Evolutionary conservation across 2,329 filamentous ascomycete genomes (phyloP).

Genomic region (Colletotrichum agaves): DNA sequence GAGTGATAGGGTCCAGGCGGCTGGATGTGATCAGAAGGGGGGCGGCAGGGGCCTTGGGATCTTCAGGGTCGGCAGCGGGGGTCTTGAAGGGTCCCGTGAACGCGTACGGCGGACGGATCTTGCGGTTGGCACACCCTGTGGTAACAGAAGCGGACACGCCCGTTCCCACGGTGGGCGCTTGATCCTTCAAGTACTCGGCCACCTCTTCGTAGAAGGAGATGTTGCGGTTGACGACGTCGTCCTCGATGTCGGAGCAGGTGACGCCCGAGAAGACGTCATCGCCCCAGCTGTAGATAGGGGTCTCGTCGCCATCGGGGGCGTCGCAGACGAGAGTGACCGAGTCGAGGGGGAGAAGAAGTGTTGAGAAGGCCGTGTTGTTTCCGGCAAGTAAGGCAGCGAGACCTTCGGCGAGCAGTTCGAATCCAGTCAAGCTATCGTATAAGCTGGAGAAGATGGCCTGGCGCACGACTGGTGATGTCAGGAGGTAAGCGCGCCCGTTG

Average conservation of each 20-base stretch:
- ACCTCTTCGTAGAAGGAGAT: slow-evolving; percentile 37
- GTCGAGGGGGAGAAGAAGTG: background rate
- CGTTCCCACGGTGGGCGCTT: slow-evolving; percentile 39
- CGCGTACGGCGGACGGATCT: slow-evolving; percentile 45
- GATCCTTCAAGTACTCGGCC: slow-evolving; percentile 25
- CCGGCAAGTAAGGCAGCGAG: slow-evolving; percentile 42
- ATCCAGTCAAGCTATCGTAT: slow-evolving; percentile 43
- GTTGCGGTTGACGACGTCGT: slow-evolving; percentile 7
- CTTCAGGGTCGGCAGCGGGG: background rate
- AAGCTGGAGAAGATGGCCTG: slow-evolving; percentile 42
- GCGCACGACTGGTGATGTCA: slow-evolving; percentile 46
- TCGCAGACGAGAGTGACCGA: background rate
- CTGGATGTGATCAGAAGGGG: slow-evolving; percentile 52
- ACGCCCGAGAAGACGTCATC: slow-evolving; percentile 43
- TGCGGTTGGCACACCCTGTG: slow-evolving; percentile 47
- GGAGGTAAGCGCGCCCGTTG: slow-evolving; percentile 39
- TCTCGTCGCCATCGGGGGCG: accelerated
- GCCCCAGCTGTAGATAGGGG: background rate
- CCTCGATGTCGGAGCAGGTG: slow-evolving; percentile 48
- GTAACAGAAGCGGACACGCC: slow-evolving; percentile 42
- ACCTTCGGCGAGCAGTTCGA: slow-evolving; percentile 26
- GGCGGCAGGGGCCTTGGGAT: slow-evolving; percentile 43
- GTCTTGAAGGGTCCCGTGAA: slow-evolving; percentile 42
- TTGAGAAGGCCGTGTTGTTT: slow-evolving; percentile 39
- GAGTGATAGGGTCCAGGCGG: slow-evolving; percentile 53